phyloP scores from a whole-genome alignment of 176 grass and related monocot species.

The Lolium rigidum region DNA sequence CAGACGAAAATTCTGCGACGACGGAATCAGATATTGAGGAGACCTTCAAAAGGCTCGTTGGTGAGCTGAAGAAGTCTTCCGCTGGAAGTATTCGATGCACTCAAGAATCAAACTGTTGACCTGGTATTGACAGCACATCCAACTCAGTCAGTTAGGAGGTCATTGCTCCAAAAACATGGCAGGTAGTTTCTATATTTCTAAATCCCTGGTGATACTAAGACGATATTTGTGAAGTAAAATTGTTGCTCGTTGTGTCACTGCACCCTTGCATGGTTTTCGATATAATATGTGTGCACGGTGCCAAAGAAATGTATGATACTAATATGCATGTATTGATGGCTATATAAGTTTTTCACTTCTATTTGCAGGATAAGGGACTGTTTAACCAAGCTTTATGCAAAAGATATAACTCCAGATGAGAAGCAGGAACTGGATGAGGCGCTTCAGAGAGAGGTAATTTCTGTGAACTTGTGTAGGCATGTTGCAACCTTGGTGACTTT shows the following conservation, averaged over 20 bases:
- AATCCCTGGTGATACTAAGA: constrained; percentile 24
- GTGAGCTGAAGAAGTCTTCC: constrained; percentile 70
- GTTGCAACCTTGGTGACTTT: background rate
- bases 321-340: constrained; percentile 11
- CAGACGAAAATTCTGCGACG: constrained; percentile 83
- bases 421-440: constrained; percentile 94
- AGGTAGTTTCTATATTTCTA: constrained; percentile 50
- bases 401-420: constrained; percentile 96
- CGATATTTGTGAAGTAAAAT: background rate
- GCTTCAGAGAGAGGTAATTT: constrained; percentile 86
- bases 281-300: background rate
- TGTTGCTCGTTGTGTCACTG: background rate
- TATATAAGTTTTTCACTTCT: constrained; percentile 9
- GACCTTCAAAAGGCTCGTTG: constrained; percentile 78
- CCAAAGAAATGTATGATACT: background rate
- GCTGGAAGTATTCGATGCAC: constrained; percentile 80
- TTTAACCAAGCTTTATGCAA: constrained; percentile 70
- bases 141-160: constrained; percentile 91
- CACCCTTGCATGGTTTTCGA: background rate
- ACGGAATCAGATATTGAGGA: constrained; percentile 96
- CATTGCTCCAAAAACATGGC: constrained; percentile 93
- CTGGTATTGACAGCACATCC: constrained; percentile 95
- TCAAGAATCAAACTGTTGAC: constrained; percentile 90
- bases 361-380: constrained; percentile 81
- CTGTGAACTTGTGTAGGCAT: constrained; percentile 22